Evolutionary conservation across 176 grass and related monocot species (phyloP), one percentile per base, ranked within the genome.

Genomic region (Oryza longistaminata): DNA sequence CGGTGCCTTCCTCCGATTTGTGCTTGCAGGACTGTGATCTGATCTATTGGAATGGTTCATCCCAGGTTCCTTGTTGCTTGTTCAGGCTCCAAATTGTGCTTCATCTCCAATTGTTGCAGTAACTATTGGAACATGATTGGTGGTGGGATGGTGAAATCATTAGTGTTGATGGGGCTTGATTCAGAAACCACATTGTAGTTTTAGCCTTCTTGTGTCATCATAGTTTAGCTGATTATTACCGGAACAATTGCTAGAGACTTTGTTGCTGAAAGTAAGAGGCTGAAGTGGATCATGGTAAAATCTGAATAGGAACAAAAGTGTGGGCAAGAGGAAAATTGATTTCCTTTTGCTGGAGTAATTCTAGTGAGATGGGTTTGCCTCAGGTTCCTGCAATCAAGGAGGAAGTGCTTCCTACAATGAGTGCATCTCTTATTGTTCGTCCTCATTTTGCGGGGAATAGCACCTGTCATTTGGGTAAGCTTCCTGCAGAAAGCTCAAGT

Each of bases 341-440:
- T 16, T 17, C 13, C 10, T n/a, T 74, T 79, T 45, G 14, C 61
- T 71, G 68, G 75, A 87, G 86, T 3, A 70, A 64, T 46, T 14
- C 37, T 50, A 76, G 55, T 52, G 62, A 31, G 82, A 95, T 98
- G 96, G 96, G 96, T 11, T 84, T 98, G 81, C 96, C 82, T 88
- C 96, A 98, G 70, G 71, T 90, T 78, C 85, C 78, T 42, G 24
- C 66, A 19, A 73, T 79, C 26, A 81, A 58, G 75, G 94, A 86
- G 66, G 88, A 90, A 80, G 83, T 74, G 44, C 85, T 83, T 76
- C 80, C 82, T 77, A 69, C 44, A 31, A 19, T 27, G 21, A 91
- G 88, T 88, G 81, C 77, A 70, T 89, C 85, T 85, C 73, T 83
- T 50, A 52, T 82, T 45, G 75, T 66, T 75, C 60, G 87, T 83